Conservation (phyloP, 2,329 filamentous ascomycete species). For the Davidsoniella australis region DNA sequence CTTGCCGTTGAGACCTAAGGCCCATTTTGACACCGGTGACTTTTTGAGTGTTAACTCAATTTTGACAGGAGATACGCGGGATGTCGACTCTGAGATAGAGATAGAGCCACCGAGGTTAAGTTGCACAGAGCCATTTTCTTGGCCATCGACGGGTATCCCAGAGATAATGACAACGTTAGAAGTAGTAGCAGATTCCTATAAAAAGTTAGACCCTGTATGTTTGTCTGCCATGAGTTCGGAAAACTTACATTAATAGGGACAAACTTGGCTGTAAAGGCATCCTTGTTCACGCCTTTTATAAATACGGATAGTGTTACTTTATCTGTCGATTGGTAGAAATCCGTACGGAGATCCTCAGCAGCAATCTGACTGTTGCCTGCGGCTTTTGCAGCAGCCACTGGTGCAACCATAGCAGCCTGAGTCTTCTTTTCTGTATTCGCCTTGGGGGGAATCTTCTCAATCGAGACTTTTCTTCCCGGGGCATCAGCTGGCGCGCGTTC, state of each 20-base stretch:
- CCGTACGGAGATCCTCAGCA: constrained; percentile 13
- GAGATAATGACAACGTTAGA: constrained; percentile 1
- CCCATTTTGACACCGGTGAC: constrained; percentile 51
- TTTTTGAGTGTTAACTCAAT: constrained; percentile 64
- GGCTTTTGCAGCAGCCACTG: constrained; percentile 1
- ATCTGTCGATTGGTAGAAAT: constrained; percentile 14
- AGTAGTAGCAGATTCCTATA: not conserved
- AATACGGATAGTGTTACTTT: constrained; percentile 25
- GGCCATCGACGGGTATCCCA: constrained; percentile 6
- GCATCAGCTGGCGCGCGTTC: constrained; percentile 28
- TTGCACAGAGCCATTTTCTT: constrained; percentile 3
- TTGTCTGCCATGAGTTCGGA: not conserved
- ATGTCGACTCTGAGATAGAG: constrained; percentile 32
- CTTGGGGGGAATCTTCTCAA: constrained; percentile 15
- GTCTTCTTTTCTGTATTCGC: not conserved
- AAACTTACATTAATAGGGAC: constrained; percentile 13
- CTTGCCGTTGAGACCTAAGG: constrained; percentile 14
- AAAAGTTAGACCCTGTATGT: not conserved
- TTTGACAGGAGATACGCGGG: constrained; percentile 56
- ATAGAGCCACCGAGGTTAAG: constrained; percentile 2
- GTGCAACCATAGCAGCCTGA: not conserved
- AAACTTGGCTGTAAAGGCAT: constrained; percentile 22
- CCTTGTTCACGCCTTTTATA: constrained; percentile 26
- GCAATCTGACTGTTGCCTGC: constrained; percentile 12
- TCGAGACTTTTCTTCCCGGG: constrained; percentile 28